Base-by-base conservation (phyloP, 2,329 filamentous ascomycete species). In the Monosporascus sp. region DNA sequence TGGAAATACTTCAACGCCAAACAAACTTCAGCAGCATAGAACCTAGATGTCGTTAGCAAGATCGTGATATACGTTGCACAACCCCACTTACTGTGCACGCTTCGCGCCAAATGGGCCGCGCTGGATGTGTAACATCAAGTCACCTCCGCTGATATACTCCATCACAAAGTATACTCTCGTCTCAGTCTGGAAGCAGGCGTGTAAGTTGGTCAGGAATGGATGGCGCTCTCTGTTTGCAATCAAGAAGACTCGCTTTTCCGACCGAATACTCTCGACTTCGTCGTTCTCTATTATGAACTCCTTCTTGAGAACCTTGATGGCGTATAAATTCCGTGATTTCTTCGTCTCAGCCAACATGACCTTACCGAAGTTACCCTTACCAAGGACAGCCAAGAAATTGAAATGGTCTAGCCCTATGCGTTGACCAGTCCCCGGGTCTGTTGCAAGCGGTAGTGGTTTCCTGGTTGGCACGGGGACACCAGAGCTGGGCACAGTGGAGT, bases 281-380 rank as follows among this genome's bases (percentile, higher is more conserved):
- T 99, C 94, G 60, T 99, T 96, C 70, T 99, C 95, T 57, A 99
- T 99, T 68, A 99, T 99, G 70, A 99, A 99, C 71, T 99, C 94
- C 76, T 99, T 99, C 82, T 99, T 99, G 62, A 99, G 76, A 38
- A 99, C 94, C 74, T 99, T 99, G 72, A 99, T 99, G 53, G 94
- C 94, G 69, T 97, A 99, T 7, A 99, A 79, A 70, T 93, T 89
- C 71, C 92, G 90, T 9, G 89, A 85, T 51, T 85, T 85, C 78
- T 99, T 99, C 1, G 94, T 96, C 74, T 99, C 95, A 2, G 94
- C 94, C 70, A 99, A 78, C 94, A 99, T 99, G 74, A 99, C 94
- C 74, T 99, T 99, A 71, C 94, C 94, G 68, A 99, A 99, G 74
- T 99, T 99, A 75, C 94, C 94, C 74, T 99, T 99, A 68, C 94